These are phyloP conservation scores for Sphagnurus paluster DNA, from an alignment of 1,284 basidiomycete species.

Conservation along the genomic window DNA sequence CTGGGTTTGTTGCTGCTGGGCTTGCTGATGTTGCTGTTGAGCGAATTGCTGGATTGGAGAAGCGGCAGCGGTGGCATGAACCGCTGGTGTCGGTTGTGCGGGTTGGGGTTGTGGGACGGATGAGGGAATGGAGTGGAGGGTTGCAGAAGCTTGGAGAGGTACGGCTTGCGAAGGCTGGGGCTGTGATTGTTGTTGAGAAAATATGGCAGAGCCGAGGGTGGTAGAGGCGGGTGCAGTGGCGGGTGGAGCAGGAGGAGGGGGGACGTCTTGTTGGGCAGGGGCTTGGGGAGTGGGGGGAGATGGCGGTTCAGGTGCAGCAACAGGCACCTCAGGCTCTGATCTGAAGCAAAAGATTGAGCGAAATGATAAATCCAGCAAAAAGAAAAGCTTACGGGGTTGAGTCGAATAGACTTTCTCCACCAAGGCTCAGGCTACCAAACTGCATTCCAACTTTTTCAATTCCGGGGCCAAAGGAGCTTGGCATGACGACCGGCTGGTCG, in stretches of 20 bases:
- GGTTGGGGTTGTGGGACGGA: constrained; percentile 42
- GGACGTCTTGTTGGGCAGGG: constrained; percentile 24
- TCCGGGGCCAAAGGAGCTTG: constrained; percentile 57
- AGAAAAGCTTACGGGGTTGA: constrained; percentile 46
- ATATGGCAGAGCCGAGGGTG: constrained; percentile 39
- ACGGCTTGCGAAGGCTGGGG: constrained; percentile 43
- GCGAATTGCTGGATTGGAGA: constrained; percentile 40
- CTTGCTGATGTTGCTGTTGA: constrained; percentile 44
- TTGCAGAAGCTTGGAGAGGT: constrained; percentile 31
- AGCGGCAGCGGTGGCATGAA: constrained; percentile 28
- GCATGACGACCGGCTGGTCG: constrained; percentile 78
- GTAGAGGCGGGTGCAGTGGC: constrained; percentile 40
- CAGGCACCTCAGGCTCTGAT: constrained; percentile 30
- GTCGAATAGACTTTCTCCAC: constrained; percentile 59
- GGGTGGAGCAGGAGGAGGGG: constrained; percentile 36
- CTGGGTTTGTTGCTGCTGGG: constrained; percentile 37
- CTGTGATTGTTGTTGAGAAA: constrained; percentile 44
- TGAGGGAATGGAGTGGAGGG: constrained; percentile 38
- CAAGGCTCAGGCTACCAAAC: constrained; percentile 75
- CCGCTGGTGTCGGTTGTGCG: constrained; percentile 24
- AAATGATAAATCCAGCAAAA: constrained; percentile 12
- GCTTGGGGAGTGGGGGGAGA: constrained; percentile 25
- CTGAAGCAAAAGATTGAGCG: constrained; percentile 18
- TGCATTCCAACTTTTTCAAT: constrained; percentile 81
- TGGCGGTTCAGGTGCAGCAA: constrained; percentile 19